phyloP scores from a whole-genome alignment of 176 grass and related monocot species.

The Juncus inflexus region DNA sequence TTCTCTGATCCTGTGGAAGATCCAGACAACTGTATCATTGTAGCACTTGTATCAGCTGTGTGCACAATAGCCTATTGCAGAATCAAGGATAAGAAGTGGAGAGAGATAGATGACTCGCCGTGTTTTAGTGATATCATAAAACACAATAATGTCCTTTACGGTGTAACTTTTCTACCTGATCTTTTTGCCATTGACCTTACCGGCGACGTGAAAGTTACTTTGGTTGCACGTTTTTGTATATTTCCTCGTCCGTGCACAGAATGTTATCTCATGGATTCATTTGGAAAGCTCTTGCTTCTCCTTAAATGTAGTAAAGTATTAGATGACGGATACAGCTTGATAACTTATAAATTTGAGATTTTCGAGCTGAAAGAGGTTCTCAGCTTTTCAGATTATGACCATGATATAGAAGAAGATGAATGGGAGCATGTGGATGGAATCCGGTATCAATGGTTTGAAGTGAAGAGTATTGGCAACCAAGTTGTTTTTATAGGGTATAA shows the following conservation, averaged over 20 bases:
- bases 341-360: not conserved
- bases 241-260: not conserved
- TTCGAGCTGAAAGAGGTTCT: not conserved
- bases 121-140: conserved; percentile 4
- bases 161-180: not conserved
- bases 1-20: not conserved
- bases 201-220: not conserved
- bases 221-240: not conserved
- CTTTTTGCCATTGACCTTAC: not conserved
- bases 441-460: not conserved
- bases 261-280: conserved; percentile 3
- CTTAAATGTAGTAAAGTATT: not conserved
- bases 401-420: too few species aligned
- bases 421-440: too few species aligned
- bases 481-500: conserved; percentile 17
- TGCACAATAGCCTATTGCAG: not conserved
- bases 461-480: not conserved
- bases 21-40: not conserved
- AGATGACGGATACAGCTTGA: not conserved
- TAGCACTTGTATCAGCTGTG: not conserved
- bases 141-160: conserved; percentile 8
- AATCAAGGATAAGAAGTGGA: conserved; percentile 5
- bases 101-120: not conserved
- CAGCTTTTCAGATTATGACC: too few species aligned
- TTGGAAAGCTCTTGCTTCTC: not conserved